Evolutionary conservation across 169 alveolate genomes (phyloP).

Genomic region (Nephromyces sp.): DNA sequence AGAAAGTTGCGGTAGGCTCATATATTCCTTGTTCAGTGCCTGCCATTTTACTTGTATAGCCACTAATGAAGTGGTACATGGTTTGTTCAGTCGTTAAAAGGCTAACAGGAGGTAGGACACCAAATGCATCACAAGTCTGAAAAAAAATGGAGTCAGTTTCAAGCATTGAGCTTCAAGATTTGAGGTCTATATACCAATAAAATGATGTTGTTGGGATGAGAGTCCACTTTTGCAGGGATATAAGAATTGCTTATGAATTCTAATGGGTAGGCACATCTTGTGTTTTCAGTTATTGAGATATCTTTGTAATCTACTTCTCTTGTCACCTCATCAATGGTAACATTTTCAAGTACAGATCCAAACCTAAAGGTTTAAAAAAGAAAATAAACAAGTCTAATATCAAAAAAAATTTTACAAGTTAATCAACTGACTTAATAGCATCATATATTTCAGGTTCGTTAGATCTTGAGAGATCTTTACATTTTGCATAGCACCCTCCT

Average conservation of each 20-base stretch:
- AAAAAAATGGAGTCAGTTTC: neutral
- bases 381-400: neutral
- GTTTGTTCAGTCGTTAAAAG: slow-evolving; percentile 76
- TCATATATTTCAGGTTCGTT: slow-evolving; percentile 91
- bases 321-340: slow-evolving; percentile 62
- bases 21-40: slow-evolving; percentile 84
- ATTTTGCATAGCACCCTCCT: slow-evolving; percentile 86
- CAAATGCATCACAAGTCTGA: slow-evolving; percentile 86
- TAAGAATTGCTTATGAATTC: slow-evolving; percentile 78
- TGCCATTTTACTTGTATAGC: slow-evolving; percentile 89
- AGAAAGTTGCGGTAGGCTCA: slow-evolving; percentile 86
- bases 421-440: slow-evolving; percentile 70
- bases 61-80: slow-evolving; percentile 88
- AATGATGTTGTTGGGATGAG: slow-evolving; percentile 86
- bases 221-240: slow-evolving; percentile 82
- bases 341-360: slow-evolving; percentile 67
- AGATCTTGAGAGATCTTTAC: slow-evolving; percentile 38
- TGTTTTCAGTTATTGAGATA: slow-evolving; percentile 66
- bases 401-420: slow-evolving; percentile 8
- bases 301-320: slow-evolving; percentile 81
- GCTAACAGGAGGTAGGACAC: slow-evolving; percentile 88
- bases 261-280: slow-evolving; percentile 86
- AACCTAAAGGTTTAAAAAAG: slow-evolving; percentile 30
- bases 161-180: neutral
- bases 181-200: slow-evolving; percentile 55